Evolutionary conservation across 1,139 yeast genomes (phyloP).

Genomic region (Ogataea hybrid): DNA sequence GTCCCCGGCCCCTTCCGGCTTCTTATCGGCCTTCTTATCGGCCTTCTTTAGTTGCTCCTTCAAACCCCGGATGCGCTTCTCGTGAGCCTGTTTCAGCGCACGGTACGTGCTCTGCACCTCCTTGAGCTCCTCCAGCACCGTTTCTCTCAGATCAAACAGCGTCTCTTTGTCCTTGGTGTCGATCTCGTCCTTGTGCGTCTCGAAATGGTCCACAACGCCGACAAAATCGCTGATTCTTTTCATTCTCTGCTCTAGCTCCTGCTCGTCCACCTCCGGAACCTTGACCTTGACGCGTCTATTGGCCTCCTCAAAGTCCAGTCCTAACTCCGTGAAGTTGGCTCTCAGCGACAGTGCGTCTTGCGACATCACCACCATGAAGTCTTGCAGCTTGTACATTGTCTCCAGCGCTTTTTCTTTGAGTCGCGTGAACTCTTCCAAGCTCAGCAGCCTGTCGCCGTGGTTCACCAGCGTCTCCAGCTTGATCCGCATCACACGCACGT

Average conservation of each 20-base stretch:
- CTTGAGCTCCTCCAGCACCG: slow-evolving; percentile 36
- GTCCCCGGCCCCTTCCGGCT: not conserved
- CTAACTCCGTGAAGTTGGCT: slow-evolving; percentile 40
- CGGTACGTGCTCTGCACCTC: slow-evolving; percentile 37
- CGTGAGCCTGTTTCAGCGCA: slow-evolving; percentile 40
- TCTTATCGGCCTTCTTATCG: too few relatives aligned
- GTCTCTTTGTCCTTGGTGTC: slow-evolving; percentile 35
- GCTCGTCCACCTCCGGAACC: slow-evolving; percentile 37
- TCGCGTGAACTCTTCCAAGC: too few relatives aligned
- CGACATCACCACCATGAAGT: slow-evolving; percentile 43
- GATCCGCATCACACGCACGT: too few relatives aligned
- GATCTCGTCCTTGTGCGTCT: slow-evolving; percentile 34
- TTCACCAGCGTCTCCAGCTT: too few relatives aligned
- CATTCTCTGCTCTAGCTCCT: slow-evolving; percentile 37
- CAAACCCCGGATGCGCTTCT: slow-evolving; percentile 40
- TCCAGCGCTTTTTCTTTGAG: too few relatives aligned
- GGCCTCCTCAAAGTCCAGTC: slow-evolving; percentile 50
- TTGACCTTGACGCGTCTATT: slow-evolving; percentile 40
- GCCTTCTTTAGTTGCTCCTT: slow-evolving; percentile 34
- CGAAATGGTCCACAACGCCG: slow-evolving; percentile 36
- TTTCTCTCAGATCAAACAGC: slow-evolving; percentile 37
- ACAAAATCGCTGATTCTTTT: slow-evolving; percentile 37
- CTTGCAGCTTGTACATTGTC: slow-evolving; percentile 43
- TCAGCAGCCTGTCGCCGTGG: too few relatives aligned
- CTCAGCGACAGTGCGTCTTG: slow-evolving; percentile 43